phyloP scores from a whole-genome alignment of 2,329 filamentous ascomycete species.

The Ophiocordyceps camponoti-saundersi region DNA sequence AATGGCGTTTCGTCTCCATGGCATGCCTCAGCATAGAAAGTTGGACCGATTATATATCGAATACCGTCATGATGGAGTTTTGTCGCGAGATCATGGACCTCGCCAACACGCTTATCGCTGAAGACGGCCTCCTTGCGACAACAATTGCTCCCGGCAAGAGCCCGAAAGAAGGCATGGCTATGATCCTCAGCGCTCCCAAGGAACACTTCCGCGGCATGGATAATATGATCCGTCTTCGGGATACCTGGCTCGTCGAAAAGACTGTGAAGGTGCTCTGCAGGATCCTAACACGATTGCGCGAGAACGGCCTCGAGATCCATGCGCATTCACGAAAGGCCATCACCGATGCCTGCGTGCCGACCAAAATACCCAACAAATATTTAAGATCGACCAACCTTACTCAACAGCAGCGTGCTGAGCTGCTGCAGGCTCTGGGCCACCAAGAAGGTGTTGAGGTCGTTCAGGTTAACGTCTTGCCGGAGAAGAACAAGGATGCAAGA shows the following conservation, averaged over 20 bases:
- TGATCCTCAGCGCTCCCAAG: constrained; percentile 21
- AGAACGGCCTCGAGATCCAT: constrained; percentile 57
- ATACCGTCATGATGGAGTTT: constrained; percentile 71
- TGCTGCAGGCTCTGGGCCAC: constrained; percentile 46
- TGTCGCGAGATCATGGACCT: constrained; percentile 92
- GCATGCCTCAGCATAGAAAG: constrained; percentile 70
- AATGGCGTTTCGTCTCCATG: constrained; percentile 68
- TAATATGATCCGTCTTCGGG: constrained; percentile 79
- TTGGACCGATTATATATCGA: constrained; percentile 67
- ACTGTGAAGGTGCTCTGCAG: constrained; percentile 73
- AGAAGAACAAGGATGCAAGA: constrained; percentile 14
- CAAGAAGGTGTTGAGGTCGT: constrained; percentile 35
- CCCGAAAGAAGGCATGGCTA: constrained; percentile 21
- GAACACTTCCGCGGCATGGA: constrained; percentile 49
- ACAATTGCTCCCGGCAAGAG: constrained; percentile 25
- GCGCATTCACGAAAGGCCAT: constrained; percentile 42
- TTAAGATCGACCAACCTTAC: constrained; percentile 63
- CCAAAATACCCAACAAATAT: constrained; percentile 33
- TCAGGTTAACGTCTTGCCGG: constrained; percentile 16
- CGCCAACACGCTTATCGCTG: constrained; percentile 67
- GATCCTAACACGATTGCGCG: constrained; percentile 64
- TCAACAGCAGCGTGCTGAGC: constrained; percentile 68
- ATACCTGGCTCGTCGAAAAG: constrained; percentile 68
- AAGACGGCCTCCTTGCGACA: constrained; percentile 69
- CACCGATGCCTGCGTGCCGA: constrained; percentile 45